Evolutionary conservation across 257 asterid genomes (phyloP).

Genomic region (Ehretia macrophylla): DNA sequence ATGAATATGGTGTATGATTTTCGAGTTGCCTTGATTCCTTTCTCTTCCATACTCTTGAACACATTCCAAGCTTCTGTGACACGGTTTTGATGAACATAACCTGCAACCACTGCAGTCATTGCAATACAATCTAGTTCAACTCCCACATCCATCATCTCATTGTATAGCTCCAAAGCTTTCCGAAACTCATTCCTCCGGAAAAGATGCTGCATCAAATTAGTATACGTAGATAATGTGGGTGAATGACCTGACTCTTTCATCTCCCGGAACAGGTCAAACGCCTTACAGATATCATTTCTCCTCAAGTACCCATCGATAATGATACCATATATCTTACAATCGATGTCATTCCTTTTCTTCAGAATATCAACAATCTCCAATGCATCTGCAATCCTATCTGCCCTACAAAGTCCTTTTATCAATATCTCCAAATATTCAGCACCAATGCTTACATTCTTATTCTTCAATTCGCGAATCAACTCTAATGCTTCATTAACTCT

Average conservation of each 20-base stretch:
- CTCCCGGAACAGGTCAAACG: conserved; percentile 48
- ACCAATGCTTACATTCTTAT: conserved; percentile 41
- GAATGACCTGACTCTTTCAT: conserved; percentile 44
- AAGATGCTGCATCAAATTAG: conserved; percentile 61
- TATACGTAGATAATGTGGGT: conserved; percentile 48
- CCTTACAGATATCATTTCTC: conserved; percentile 48
- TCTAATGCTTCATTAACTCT: conserved; percentile 69
- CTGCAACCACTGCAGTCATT: conserved; percentile 54
- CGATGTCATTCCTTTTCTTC: conserved; percentile 47
- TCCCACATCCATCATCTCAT: conserved; percentile 59
- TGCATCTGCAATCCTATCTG: conserved; percentile 61
- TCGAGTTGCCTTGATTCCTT: conserved; percentile 43
- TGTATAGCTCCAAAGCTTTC: conserved; percentile 53
- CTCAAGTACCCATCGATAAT: conserved; percentile 50
- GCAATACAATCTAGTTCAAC: conserved; percentile 58
- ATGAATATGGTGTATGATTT: conserved; percentile 47
- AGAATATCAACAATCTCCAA: conserved; percentile 71
- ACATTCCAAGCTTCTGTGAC: conserved; percentile 55
- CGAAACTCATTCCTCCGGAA: conserved; percentile 52
- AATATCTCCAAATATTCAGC: conserved; percentile 41
- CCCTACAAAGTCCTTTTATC: conserved; percentile 75
- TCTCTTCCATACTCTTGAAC: conserved; percentile 49
- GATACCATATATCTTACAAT: conserved; percentile 38
- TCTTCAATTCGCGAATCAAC: conserved; percentile 59
- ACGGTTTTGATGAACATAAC: conserved; percentile 51